These are phyloP conservation scores for Hypoxylon sp. DNA, from an alignment of 2,329 filamentous ascomycete species.

Conservation along the genomic window DNA sequence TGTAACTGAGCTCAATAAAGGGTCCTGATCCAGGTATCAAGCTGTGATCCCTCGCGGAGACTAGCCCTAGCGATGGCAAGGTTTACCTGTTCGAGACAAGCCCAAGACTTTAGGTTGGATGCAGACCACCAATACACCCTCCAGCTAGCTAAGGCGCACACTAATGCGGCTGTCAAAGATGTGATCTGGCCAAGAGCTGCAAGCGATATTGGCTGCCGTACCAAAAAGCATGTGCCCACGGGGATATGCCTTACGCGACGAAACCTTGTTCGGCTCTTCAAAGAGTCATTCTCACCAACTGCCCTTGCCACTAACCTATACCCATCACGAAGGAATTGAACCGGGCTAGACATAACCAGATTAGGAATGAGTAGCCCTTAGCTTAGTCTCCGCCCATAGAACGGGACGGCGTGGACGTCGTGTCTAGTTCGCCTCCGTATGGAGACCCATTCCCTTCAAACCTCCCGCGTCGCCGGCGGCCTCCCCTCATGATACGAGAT, in stretches of 20 bases:
- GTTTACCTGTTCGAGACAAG: constrained; percentile 35
- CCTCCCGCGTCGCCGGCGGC: constrained; percentile 40
- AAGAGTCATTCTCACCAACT: constrained; percentile 16
- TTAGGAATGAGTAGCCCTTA: constrained; percentile 46
- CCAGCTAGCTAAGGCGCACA: constrained; percentile 17
- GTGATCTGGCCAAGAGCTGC: constrained; percentile 46
- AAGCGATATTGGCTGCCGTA: constrained; percentile 43
- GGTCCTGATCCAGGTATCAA: constrained; percentile 34
- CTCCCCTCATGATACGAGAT: constrained; percentile 40
- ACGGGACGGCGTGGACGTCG: constrained; percentile 9
- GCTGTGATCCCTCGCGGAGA: constrained; percentile 27
- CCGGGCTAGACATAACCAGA: constrained; percentile 32
- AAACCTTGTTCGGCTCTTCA: constrained; percentile 31
- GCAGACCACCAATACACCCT: constrained; percentile 10
- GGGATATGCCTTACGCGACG: constrained; percentile 37
- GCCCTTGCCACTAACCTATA: constrained; percentile 21
- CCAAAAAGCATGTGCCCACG: constrained; percentile 27
- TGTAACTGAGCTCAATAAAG: constrained; percentile 15
- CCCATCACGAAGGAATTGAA: constrained; percentile 20
- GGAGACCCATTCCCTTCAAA: constrained; percentile 21
- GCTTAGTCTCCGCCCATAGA: constrained; percentile 22
- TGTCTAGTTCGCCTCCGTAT: constrained; percentile 24
- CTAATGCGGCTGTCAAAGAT: constrained; percentile 48
- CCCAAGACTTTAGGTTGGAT: constrained; percentile 20
- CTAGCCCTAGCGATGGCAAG: constrained; percentile 22